Evolutionary conservation across 2,329 filamentous ascomycete species (phyloP).

Genomic region (Epichloe elymi): DNA sequence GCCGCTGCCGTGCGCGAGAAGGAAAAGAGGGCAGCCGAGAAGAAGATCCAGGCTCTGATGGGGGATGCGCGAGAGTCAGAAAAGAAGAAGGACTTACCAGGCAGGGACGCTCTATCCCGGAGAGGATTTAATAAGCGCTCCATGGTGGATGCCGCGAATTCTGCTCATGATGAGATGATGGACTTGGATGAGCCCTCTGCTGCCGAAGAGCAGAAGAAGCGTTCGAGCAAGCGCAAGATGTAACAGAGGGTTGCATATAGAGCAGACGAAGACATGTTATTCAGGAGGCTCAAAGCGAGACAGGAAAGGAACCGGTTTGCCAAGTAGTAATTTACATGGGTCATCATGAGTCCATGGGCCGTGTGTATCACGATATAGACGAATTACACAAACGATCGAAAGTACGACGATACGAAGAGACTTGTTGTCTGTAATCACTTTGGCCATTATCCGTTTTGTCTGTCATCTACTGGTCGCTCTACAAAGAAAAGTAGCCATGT

Average conservation of each 20-base stretch:
- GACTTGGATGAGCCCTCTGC: slow-evolving; percentile 41
- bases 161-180: slow-evolving; percentile 36
- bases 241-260: slow-evolving; percentile 14
- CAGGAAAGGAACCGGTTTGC: neutral
- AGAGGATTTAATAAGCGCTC: slow-evolving; percentile 19
- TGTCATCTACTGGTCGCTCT: neutral
- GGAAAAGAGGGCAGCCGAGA: slow-evolving; percentile 34
- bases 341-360: neutral
- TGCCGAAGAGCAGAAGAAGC: slow-evolving; percentile 34
- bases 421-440: slow-evolving; percentile 1
- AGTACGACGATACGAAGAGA: slow-evolving; percentile 7
- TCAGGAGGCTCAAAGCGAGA: neutral
- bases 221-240: slow-evolving; percentile 41
- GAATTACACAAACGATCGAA: slow-evolving; percentile 16
- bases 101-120: slow-evolving; percentile 14
- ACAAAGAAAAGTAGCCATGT: neutral
- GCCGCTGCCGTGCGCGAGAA: slow-evolving; percentile 40
- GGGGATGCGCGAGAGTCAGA: slow-evolving; percentile 31
- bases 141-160: slow-evolving; percentile 30
- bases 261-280: neutral
- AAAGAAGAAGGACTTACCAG: slow-evolving; percentile 16
- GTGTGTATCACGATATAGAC: slow-evolving; percentile 15
- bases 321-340: neutral
- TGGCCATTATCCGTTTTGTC: neutral
- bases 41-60: slow-evolving; percentile 35